A percentile compares a stretch with the other conserved stretches of the same genome.
These are phyloP conservation scores for Alternaria ventricosa DNA, from an alignment of 2,329 filamentous ascomycete genomes.

Conservation along the genomic window DNA sequence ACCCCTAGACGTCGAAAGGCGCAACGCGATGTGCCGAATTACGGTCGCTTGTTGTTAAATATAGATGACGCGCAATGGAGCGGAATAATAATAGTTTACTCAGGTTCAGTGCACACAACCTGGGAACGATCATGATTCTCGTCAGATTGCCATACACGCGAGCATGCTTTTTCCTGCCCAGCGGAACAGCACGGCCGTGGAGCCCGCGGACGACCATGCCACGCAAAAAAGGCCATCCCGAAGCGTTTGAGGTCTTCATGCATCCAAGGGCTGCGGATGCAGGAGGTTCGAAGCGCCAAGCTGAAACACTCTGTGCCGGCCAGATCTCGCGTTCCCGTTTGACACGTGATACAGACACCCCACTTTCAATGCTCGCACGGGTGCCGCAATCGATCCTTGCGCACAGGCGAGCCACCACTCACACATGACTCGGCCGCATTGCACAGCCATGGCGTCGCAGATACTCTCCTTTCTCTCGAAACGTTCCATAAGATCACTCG, in stretches of 20 bases:
- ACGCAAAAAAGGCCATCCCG: slow-evolving; percentile 6
- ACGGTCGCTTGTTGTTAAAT: slow-evolving; percentile 3
- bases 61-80: slow-evolving; percentile 2
- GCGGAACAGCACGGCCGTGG: not conserved
- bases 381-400: slow-evolving; percentile 14
- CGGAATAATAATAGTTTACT: not conserved
- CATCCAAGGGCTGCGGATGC: slow-evolving; percentile 12
- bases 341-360: slow-evolving; percentile 17
- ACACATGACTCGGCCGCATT: slow-evolving; percentile 18
- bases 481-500: slow-evolving; percentile 1
- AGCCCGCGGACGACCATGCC: not conserved
- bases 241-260: slow-evolving; percentile 21
- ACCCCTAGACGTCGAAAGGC: slow-evolving; percentile 6
- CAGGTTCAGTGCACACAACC: not conserved
- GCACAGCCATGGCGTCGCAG: slow-evolving; percentile 16
- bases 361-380: slow-evolving; percentile 11
- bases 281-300: slow-evolving; percentile 23
- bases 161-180: not conserved
- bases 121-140: not conserved
- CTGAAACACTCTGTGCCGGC: slow-evolving; percentile 20
- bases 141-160: not conserved
- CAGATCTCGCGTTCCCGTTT: slow-evolving; percentile 1
- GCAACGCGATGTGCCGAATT: not conserved
- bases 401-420: slow-evolving; percentile 9
- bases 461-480: slow-evolving; percentile 17